Percentiles rank a stretch among this genome's conserved stretches.
These are phyloP conservation scores for Fusarium secorum DNA, from an alignment of 2,329 filamentous ascomycete species.

Conservation along the genomic window DNA sequence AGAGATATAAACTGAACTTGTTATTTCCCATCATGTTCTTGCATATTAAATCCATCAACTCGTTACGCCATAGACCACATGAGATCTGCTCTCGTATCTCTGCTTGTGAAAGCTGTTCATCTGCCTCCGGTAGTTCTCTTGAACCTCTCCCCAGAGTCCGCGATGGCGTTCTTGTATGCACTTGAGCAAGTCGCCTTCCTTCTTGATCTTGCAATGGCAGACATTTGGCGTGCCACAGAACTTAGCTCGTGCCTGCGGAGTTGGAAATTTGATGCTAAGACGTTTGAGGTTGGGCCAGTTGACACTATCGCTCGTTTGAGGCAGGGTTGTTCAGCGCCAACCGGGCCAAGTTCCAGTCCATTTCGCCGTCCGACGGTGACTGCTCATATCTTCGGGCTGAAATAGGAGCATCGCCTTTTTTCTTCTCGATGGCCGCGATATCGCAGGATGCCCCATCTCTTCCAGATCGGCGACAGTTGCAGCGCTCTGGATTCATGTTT, in stretches of 20 bases:
- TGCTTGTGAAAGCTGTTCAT: slow-evolving; percentile 32
- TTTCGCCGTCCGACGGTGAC: slow-evolving; percentile 4
- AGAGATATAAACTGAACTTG: not conserved
- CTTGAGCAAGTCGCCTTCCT: slow-evolving; percentile 32
- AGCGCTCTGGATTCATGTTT: slow-evolving; percentile 46
- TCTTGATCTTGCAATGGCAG: slow-evolving; percentile 41
- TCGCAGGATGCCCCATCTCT: slow-evolving; percentile 37
- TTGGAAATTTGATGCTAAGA: slow-evolving; percentile 45
- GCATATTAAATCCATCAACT: not conserved
- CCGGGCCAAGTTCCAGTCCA: slow-evolving; percentile 45
- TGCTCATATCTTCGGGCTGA: slow-evolving; percentile 42
- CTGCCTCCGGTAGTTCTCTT: slow-evolving; percentile 41
- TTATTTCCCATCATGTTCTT: not conserved
- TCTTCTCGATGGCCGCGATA: slow-evolving; percentile 41
- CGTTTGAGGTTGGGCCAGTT: slow-evolving; percentile 41
- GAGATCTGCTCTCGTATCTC: slow-evolving; percentile 32
- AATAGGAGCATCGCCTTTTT: slow-evolving; percentile 38
- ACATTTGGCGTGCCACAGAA: slow-evolving; percentile 43
- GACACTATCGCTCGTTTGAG: slow-evolving; percentile 27
- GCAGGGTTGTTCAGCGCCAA: slow-evolving; percentile 42
- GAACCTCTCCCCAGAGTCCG: slow-evolving; percentile 44
- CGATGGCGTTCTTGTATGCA: slow-evolving; percentile 41
- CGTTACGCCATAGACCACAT: slow-evolving; percentile 34
- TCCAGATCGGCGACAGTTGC: slow-evolving; percentile 45
- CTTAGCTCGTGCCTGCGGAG: slow-evolving; percentile 22